Evolutionary conservation across 768 basidiomycete species (phyloP).

Genomic region (Scleroderma citrinum): DNA sequence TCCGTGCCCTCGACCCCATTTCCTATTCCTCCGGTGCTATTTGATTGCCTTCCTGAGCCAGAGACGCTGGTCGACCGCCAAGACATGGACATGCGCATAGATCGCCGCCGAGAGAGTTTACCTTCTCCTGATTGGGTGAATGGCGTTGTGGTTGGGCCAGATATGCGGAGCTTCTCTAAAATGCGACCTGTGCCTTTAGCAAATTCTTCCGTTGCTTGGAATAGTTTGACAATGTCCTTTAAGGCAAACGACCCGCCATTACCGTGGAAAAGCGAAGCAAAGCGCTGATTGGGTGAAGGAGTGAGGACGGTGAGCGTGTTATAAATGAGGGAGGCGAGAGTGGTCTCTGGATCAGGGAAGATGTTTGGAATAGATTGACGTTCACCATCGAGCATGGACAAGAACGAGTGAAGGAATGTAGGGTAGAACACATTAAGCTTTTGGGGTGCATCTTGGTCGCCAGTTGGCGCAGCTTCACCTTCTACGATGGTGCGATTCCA

Average conservation of each 20-base stretch:
- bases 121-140: slow-evolving; percentile 20
- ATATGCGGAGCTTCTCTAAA: slow-evolving; percentile 62
- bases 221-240: slow-evolving; percentile 62
- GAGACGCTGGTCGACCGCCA: slow-evolving; percentile 36
- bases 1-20: slow-evolving; percentile 31
- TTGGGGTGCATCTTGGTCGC: slow-evolving; percentile 44
- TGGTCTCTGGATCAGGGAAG: slow-evolving; percentile 77
- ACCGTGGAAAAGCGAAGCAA: slow-evolving; percentile 62
- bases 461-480: slow-evolving; percentile 11
- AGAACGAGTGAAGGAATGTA: slow-evolving; percentile 67
- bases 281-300: slow-evolving; percentile 76
- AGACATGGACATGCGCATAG: slow-evolving; percentile 62
- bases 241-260: slow-evolving; percentile 55
- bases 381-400: slow-evolving; percentile 63
- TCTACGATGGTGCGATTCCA: slow-evolving; percentile 62
- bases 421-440: slow-evolving; percentile 64
- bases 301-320: slow-evolving; percentile 73
- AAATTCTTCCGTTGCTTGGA: slow-evolving; percentile 79
- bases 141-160: slow-evolving; percentile 17
- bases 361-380: slow-evolving; percentile 71
- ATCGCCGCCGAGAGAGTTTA: slow-evolving; percentile 44
- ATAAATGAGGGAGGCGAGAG: slow-evolving; percentile 77
- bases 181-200: slow-evolving; percentile 66
- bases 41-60: slow-evolving; percentile 11
- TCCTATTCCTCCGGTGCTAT: slow-evolving; percentile 4